Conservation (phyloP, 192 early-diverging fungal genomes). For the Backusella australiensis region DNA sequence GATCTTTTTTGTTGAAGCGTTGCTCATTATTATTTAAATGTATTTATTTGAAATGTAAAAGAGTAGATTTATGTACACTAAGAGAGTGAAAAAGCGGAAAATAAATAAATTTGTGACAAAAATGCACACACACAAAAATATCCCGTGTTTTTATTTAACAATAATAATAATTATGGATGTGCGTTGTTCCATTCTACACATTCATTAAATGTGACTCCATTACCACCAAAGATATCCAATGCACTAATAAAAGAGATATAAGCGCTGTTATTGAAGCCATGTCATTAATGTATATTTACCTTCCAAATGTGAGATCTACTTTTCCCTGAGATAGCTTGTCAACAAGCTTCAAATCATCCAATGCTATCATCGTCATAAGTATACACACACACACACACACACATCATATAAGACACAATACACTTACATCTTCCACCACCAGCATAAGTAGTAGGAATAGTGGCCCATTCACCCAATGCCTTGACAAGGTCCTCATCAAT, state of each 20-base stretch:
- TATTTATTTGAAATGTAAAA: background rate
- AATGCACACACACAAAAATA: background rate
- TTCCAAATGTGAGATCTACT: slow-evolving; percentile 94
- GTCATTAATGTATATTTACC: slow-evolving; percentile 35
- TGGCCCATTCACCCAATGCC: slow-evolving; percentile 81
- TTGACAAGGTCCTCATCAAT: slow-evolving; percentile 87
- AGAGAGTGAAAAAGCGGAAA: no score
- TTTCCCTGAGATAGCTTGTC: slow-evolving; percentile 71
- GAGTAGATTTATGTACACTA: no score
- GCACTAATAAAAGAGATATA: slow-evolving; percentile 52
- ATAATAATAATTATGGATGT: background rate
- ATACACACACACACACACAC: background rate
- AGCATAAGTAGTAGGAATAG: slow-evolving; percentile 92
- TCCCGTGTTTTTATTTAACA: background rate
- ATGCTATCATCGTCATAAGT: slow-evolving; percentile 6
- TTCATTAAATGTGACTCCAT: slow-evolving; percentile 74
- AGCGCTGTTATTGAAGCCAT: background rate
- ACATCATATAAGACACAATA: background rate
- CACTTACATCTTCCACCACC: slow-evolving; percentile 76
- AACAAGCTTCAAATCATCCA: slow-evolving; percentile 80
- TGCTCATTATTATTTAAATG: background rate
- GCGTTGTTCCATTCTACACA: slow-evolving; percentile 72
- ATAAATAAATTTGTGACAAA: no score
- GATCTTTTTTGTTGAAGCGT: slow-evolving; percentile 46
- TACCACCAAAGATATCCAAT: slow-evolving; percentile 96